Evolutionary conservation across 2,329 filamentous ascomycete species (phyloP).

Genomic region (Aspergillaceae sp.): DNA sequence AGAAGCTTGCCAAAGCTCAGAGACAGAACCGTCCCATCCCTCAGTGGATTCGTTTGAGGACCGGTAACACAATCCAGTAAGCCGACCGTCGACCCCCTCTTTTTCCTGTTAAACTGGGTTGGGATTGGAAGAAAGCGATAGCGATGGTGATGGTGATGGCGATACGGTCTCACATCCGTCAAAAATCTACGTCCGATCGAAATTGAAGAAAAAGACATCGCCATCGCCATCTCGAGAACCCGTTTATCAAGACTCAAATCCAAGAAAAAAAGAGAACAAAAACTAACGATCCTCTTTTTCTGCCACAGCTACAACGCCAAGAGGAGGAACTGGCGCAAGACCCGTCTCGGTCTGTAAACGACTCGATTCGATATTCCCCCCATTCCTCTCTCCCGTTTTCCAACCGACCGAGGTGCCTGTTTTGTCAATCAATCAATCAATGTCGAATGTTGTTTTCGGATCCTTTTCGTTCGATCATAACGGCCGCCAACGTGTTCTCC

Average conservation of each 20-base stretch:
- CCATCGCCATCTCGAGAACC: too few species aligned
- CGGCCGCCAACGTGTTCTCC: neutral
- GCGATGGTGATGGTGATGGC: too few species aligned
- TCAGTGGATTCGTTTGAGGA: conserved; percentile 98
- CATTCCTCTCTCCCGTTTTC: conserved; percentile 38
- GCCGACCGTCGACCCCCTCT: conserved; percentile 25
- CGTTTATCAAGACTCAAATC: too few species aligned
- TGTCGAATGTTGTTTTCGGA: too few species aligned
- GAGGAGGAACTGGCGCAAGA: conserved; percentile 99
- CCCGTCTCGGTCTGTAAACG: conserved; percentile 88
- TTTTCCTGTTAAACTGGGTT: neutral
- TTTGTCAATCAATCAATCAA: neutral
- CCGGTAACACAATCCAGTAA: conserved; percentile 99
- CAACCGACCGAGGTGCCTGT: conserved; percentile 25
- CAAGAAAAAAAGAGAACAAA: neutral
- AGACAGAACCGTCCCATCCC: conserved; percentile 99
- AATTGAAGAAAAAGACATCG: too few species aligned
- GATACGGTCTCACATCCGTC: too few species aligned
- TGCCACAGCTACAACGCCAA: conserved; percentile 92
- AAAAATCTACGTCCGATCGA: too few species aligned
- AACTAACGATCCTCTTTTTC: neutral
- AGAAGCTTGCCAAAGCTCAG: conserved; percentile 99
- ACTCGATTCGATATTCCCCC: conserved; percentile 27
- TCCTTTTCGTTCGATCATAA: too few species aligned
- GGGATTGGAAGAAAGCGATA: too few species aligned